Conservation (phyloP, 83 land plant species). For the Thuja plicata region DNA sequence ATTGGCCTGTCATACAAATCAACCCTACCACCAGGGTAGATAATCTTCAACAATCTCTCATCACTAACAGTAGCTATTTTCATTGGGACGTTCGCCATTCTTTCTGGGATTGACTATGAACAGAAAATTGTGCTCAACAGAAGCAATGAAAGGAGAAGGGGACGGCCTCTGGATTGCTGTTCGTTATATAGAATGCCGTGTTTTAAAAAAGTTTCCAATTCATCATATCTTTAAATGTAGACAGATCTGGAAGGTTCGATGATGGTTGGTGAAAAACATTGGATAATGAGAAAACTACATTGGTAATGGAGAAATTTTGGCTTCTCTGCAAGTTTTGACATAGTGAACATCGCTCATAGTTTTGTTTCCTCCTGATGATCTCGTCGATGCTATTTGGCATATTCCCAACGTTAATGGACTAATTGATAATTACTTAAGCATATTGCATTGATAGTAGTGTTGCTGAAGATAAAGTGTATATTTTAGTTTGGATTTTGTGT, state of each 20-base stretch:
- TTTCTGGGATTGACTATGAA: background rate
- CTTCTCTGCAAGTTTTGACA: background rate
- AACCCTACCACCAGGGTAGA: constrained; percentile 42
- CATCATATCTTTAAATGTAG: background rate
- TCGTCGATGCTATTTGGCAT: background rate
- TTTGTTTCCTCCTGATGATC: background rate
- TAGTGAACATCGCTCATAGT: background rate
- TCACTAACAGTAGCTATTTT: background rate
- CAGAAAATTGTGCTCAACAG: background rate
- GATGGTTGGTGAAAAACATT: background rate
- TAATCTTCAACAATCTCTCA: constrained; percentile 16
- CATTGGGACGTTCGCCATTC: background rate
- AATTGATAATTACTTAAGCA: too few relatives aligned
- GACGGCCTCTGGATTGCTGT: background rate
- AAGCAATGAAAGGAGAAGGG: background rate
- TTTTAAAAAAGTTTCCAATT: background rate
- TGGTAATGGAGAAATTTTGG: too few relatives aligned
- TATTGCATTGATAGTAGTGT: too few relatives aligned
- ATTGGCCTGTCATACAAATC: constrained; percentile 44
- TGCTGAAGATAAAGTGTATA: too few relatives aligned
- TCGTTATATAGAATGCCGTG: background rate
- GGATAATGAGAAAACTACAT: background rate
- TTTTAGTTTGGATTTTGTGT: too few relatives aligned
- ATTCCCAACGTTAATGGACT: too few relatives aligned
- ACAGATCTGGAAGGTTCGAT: background rate